Evolutionary conservation across 2,329 filamentous ascomycete species (phyloP).

Genomic region (Ascochyta pisi): DNA sequence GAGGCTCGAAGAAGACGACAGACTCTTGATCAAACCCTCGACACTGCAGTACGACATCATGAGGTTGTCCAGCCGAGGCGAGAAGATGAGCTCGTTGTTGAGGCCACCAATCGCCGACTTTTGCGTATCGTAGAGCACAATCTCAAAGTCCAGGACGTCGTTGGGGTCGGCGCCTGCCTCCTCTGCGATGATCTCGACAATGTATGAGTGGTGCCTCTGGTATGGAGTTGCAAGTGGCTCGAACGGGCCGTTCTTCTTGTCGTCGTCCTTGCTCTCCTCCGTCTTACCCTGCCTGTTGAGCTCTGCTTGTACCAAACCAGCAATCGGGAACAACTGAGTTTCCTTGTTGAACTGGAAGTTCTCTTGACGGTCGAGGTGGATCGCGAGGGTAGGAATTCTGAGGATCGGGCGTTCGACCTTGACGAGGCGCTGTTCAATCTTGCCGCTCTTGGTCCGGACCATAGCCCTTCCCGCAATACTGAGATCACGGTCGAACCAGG

Average conservation of each 20-base stretch:
- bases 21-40: conserved; percentile 81
- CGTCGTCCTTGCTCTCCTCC: conserved; percentile 56
- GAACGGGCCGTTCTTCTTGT: conserved; percentile 59
- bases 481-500: conserved; percentile 95
- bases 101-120: conserved; percentile 87
- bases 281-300: conserved; percentile 75
- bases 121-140: conserved; percentile 96
- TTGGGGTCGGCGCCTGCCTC: conserved; percentile 74
- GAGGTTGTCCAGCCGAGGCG: conserved; percentile 92
- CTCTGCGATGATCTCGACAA: conserved; percentile 83
- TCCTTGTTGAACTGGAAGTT: conserved; percentile 97
- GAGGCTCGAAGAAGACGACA: conserved; percentile 68
- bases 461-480: conserved; percentile 88
- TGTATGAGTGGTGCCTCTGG: conserved; percentile 86
- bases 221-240: conserved; percentile 77
- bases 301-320: conserved; percentile 84
- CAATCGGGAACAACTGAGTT: conserved; percentile 91
- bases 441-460: conserved; percentile 75
- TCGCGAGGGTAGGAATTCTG: conserved; percentile 89
- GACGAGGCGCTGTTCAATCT: conserved; percentile 82
- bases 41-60: conserved; percentile 96
- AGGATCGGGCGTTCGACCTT: conserved; percentile 91
- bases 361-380: conserved; percentile 86
- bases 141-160: conserved; percentile 89
- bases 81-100: conserved; percentile 94